Base-by-base conservation (phyloP, 2,329 filamentous ascomycete genomes). In the Raffaelea deltoideospora region DNA sequence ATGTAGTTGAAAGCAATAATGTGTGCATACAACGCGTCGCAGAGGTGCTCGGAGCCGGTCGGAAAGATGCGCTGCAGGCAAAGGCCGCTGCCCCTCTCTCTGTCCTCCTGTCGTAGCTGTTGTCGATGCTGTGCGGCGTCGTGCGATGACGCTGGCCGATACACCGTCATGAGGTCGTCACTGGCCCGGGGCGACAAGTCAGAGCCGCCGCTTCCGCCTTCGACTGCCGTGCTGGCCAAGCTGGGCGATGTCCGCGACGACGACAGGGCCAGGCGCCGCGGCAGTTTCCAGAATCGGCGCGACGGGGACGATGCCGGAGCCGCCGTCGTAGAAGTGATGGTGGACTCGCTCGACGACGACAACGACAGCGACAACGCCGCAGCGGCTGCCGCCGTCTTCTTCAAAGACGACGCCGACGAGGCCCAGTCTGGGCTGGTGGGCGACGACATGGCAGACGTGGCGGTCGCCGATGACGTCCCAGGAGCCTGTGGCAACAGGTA, bases 1-100 rank as follows among this genome's bases (percentile, higher is more conserved):
- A 75, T 55, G 53, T 75, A 75, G 50, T 73, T 75, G 51, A 69
- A 73, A 0, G 67, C 69, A 4, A 75, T 52, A 9, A 75, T 56
- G 45, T 76, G 69, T 0, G 70, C 70, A 46, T 74, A 75, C 6
- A 76, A 51, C 0, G 69, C 67, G 35, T 75, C 68, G 46, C 69
- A 72, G 6, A 73, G 60, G 44, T 67, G 65, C 42, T 71, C 65
- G 3, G 65, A 63, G 18, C 63, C 69, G 3, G 52, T 46, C 1
- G 64, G 61, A 47, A 76, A 74, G 35, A 75, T 61, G 37, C 61
- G 63, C 41, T 62, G 60, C 39, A 76, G 56, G 1, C 50, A 47
- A 0, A 37, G 26, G 8, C 39, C 40, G 20, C 23, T 19, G 15
- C 20, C 34, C 19, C 30, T 36, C 31, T 23, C 35, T 17, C 36